Evolutionary conservation across 2,329 filamentous ascomycete genomes (phyloP).

Genomic region (Stemphylium beticola): DNA sequence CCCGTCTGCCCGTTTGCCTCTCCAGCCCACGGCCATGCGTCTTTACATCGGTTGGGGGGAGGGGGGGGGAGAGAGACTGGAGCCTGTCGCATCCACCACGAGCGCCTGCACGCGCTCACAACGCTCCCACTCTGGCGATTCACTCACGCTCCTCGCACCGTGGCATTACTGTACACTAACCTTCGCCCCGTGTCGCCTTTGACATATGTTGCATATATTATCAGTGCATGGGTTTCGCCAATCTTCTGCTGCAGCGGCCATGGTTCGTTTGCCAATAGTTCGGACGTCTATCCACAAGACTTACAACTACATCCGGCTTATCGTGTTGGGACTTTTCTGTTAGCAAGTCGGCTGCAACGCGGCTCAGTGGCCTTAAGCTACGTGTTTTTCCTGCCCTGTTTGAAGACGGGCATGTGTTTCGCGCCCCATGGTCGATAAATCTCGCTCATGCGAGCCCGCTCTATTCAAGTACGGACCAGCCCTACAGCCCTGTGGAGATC

Average conservation of each 20-base stretch:
- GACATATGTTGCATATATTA: conserved; percentile 3
- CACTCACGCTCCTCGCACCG: not conserved
- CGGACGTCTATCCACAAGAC: not conserved
- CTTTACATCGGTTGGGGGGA: not conserved
- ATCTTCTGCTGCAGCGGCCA: not conserved
- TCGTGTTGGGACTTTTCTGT: conserved; percentile 4
- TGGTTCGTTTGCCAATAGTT: not conserved
- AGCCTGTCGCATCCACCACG: not conserved
- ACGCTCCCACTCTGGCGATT: not conserved
- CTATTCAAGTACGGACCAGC: not conserved
- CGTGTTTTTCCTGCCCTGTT: not conserved
- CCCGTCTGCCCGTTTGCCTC: not conserved
- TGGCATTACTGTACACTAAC: conserved; percentile 3
- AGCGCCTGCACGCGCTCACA: not conserved
- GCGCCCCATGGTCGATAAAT: not conserved
- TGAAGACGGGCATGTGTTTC: conserved; percentile 1
- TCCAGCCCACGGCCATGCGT: not conserved
- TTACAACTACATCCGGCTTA: not conserved
- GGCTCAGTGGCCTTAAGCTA: conserved; percentile 7
- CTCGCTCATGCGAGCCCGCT: not conserved
- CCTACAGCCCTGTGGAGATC: not conserved
- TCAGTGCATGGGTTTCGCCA: not conserved
- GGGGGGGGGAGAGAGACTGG: not conserved
- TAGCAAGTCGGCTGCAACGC: conserved; percentile 2
- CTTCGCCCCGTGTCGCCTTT: not conserved